phyloP scores from a whole-genome alignment of 495 filamentous ascomycete species.

The Talaromyces ruber region DNA sequence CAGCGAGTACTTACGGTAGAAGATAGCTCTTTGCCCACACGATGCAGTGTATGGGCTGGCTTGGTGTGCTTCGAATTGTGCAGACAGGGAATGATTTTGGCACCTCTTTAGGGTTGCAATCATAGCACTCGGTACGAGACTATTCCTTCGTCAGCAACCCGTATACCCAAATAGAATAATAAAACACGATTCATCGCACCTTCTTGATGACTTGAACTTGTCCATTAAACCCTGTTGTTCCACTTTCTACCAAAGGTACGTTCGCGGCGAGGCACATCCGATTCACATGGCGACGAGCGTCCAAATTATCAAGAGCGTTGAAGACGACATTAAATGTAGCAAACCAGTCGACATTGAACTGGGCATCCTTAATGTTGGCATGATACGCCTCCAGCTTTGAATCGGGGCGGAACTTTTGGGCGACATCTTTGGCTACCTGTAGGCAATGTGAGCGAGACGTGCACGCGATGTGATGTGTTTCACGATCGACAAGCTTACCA shows the following conservation, averaged over 20 bases:
- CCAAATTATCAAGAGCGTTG: slow-evolving; percentile 95
- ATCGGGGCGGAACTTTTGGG: slow-evolving; percentile 81
- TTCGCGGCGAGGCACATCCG: slow-evolving; percentile 91
- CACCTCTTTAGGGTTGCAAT: slow-evolving; percentile 80
- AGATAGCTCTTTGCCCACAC: slow-evolving; percentile 99
- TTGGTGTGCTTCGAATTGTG: slow-evolving; percentile 91
- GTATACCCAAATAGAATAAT: background rate
- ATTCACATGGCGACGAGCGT: slow-evolving; percentile 91
- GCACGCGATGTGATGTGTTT: background rate
- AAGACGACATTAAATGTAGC: slow-evolving; percentile 76
- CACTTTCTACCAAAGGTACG: slow-evolving; percentile 90
- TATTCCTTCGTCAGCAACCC: slow-evolving; percentile 14
- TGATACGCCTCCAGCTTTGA: slow-evolving; percentile 87
- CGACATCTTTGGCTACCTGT: slow-evolving; percentile 90
- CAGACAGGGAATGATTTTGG: slow-evolving; percentile 92
- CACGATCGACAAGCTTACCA: slow-evolving; percentile 47
- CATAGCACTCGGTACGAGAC: slow-evolving; percentile 93
- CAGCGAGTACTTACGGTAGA: slow-evolving; percentile 50
- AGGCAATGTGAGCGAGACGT: background rate
- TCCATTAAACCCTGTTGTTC: slow-evolving; percentile 95
- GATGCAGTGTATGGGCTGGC: slow-evolving; percentile 96
- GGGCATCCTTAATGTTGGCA: slow-evolving; percentile 89
- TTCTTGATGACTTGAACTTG: slow-evolving; percentile 96
- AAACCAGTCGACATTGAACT: slow-evolving; percentile 91
- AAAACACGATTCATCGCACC: slow-evolving; percentile 24